Percentiles rank a stretch among this genome's conserved stretches.
Conservation (phyloP, 1,284 basidiomycete genomes). For the Tylopilus sp. region DNA sequence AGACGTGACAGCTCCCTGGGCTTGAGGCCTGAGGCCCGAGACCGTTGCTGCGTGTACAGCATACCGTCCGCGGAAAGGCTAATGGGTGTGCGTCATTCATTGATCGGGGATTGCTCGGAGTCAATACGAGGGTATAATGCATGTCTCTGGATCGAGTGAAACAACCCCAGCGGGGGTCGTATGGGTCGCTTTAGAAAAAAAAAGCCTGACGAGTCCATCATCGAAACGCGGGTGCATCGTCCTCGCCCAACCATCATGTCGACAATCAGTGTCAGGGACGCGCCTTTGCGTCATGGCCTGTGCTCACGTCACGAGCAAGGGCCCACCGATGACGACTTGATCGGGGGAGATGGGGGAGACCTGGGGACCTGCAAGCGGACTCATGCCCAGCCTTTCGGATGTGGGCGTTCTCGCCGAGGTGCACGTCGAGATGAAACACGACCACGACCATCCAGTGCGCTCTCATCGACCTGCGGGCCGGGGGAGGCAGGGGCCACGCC, state of each 20-base stretch:
- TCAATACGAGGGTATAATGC: background rate
- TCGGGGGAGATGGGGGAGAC: background rate
- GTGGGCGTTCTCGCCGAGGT: background rate
- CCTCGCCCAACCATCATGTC: too few relatives aligned
- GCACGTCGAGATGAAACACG: constrained; percentile 4
- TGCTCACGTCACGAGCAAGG: too few relatives aligned
- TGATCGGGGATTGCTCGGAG: constrained; percentile 14
- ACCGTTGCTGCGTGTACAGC: background rate
- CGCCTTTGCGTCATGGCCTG: background rate
- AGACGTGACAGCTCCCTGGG: too few relatives aligned
- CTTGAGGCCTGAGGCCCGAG: too few relatives aligned
- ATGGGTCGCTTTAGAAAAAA: background rate
- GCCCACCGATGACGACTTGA: background rate
- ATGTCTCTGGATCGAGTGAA: too few relatives aligned
- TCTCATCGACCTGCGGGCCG: constrained; percentile 1
- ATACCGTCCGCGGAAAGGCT: constrained; percentile 23
- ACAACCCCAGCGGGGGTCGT: too few relatives aligned
- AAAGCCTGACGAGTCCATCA: background rate
- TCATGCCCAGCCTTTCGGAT: background rate
- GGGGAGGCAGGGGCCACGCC: too few relatives aligned
- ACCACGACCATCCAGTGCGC: constrained; percentile 1
- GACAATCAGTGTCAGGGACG: background rate
- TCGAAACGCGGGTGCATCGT: too few relatives aligned
- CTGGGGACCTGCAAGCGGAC: background rate
- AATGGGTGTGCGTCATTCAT: constrained; percentile 24